phyloP scores from a whole-genome alignment of 805 yeast genomes.

The Wickerhamomyces bisporus region DNA sequence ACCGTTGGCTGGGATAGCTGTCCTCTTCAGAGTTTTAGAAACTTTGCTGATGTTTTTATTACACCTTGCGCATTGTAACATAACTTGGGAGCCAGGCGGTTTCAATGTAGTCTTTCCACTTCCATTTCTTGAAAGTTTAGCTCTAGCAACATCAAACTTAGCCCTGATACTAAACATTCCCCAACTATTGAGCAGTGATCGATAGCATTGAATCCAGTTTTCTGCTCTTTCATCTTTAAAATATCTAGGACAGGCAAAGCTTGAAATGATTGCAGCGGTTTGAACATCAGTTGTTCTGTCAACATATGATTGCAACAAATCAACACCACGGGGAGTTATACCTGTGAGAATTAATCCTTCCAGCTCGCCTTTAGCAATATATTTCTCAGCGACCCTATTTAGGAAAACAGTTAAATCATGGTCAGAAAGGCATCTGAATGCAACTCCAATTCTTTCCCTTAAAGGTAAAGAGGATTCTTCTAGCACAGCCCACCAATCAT shows the following conservation, averaged over 20 bases:
- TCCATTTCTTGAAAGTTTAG: slow-evolving; percentile 52
- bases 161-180: slow-evolving; percentile 73
- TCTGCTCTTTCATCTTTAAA: slow-evolving; percentile 69
- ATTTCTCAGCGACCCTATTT: slow-evolving; percentile 63
- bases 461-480: slow-evolving; percentile 87
- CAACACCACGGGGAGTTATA: slow-evolving; percentile 79
- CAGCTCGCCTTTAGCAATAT: slow-evolving; percentile 72
- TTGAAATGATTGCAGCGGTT: slow-evolving; percentile 77
- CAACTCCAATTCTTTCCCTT: slow-evolving; percentile 86
- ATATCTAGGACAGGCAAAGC: slow-evolving; percentile 81
- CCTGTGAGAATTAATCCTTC: slow-evolving; percentile 92
- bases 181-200: slow-evolving; percentile 74
- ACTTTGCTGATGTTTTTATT: slow-evolving; percentile 59
- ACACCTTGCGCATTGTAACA: slow-evolving; percentile 77
- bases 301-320: slow-evolving; percentile 78
- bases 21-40: slow-evolving; percentile 10
- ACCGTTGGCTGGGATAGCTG: slow-evolving; percentile 2
- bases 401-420: slow-evolving; percentile 70
- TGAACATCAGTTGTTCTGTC: slow-evolving; percentile 89
- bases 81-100: slow-evolving; percentile 67
- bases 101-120: slow-evolving; percentile 43
- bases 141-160: slow-evolving; percentile 74
- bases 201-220: slow-evolving; percentile 71
- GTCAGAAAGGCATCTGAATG: slow-evolving; percentile 79
- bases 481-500: slow-evolving; percentile 93